Evolutionary conservation across 164 flowering plant genomes (phyloP).

Genomic region (Aristolochia fimbriata): DNA sequence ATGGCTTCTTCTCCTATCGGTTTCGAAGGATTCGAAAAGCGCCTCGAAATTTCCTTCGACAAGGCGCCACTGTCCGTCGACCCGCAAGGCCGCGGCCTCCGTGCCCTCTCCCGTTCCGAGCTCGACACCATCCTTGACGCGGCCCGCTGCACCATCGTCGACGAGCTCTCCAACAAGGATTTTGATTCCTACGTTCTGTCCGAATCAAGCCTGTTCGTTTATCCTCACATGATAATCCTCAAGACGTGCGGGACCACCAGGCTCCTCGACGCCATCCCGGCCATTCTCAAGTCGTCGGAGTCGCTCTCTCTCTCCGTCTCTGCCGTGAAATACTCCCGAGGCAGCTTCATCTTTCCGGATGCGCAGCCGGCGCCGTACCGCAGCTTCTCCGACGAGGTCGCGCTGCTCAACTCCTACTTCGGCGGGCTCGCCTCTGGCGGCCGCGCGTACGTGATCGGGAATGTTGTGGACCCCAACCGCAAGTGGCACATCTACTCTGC

Average conservation of each 20-base stretch:
- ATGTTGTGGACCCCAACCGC: slow-evolving; percentile 16
- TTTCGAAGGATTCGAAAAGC: slow-evolving; percentile 70
- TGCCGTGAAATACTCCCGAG: slow-evolving; percentile 50
- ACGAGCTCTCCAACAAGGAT: slow-evolving; percentile 28
- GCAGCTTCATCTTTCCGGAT: slow-evolving; percentile 54
- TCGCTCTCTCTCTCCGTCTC: slow-evolving; percentile 34
- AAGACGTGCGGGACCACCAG: slow-evolving; percentile 78
- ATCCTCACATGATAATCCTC: slow-evolving; percentile 40
- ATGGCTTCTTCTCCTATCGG: slow-evolving; percentile 32
- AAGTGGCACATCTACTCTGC: slow-evolving; percentile 74
- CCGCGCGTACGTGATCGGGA: slow-evolving; percentile 43
- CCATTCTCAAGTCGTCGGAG: slow-evolving; percentile 32
- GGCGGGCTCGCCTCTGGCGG: slow-evolving; percentile 21
- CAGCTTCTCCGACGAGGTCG: slow-evolving; percentile 55
- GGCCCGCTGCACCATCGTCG: slow-evolving; percentile 59
- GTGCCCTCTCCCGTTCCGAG: slow-evolving; percentile 39
- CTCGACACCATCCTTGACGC: slow-evolving; percentile 40
- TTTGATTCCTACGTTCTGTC: slow-evolving; percentile 75
- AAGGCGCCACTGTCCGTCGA: slow-evolving; percentile 33
- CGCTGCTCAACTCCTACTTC: slow-evolving; percentile 35
- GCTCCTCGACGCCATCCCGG: slow-evolving; percentile 45
- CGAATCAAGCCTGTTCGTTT: slow-evolving; percentile 67
- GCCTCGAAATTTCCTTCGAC: slow-evolving; percentile 53
- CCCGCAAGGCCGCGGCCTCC: slow-evolving; percentile 48
- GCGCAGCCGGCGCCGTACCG: slow-evolving; percentile 66